A percentile compares a stretch with the other conserved stretches of the same genome.
phyloP scores from a whole-genome alignment of 2,329 filamentous ascomycete species.

The Cladosporium sp. region DNA sequence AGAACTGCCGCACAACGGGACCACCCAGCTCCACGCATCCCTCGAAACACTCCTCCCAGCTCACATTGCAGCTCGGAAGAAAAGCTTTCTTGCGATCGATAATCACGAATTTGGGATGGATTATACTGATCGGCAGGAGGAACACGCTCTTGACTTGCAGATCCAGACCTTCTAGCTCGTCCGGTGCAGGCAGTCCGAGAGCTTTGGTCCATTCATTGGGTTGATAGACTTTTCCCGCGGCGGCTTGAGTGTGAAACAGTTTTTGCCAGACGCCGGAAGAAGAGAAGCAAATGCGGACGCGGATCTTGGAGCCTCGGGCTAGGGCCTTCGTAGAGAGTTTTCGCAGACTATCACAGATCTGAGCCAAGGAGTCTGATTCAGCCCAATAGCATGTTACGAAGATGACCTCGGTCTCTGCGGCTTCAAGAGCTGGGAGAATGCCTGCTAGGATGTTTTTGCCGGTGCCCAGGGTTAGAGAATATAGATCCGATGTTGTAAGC shows the following conservation, averaged over 20 bases:
- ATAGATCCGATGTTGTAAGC: slow-evolving; percentile 31
- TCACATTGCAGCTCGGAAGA: slow-evolving; percentile 77
- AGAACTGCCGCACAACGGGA: slow-evolving; percentile 56
- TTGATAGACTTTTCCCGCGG: slow-evolving; percentile 59
- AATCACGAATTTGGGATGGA: slow-evolving; percentile 81
- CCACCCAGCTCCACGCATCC: slow-evolving; percentile 67
- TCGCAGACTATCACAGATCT: slow-evolving; percentile 55
- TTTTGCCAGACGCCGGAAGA: slow-evolving; percentile 70
- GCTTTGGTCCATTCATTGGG: slow-evolving; percentile 54
- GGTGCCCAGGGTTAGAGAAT: slow-evolving; percentile 40
- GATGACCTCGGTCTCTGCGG: slow-evolving; percentile 62
- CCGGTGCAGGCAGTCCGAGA: slow-evolving; percentile 60
- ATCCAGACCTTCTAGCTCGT: slow-evolving; percentile 57
- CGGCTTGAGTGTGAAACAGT: slow-evolving; percentile 64
- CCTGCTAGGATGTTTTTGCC: slow-evolving; percentile 40
- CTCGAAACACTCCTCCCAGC: slow-evolving; percentile 86
- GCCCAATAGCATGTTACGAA: slow-evolving; percentile 84
- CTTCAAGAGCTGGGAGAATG: slow-evolving; percentile 58
- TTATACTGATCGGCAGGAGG: slow-evolving; percentile 75
- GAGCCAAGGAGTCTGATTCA: slow-evolving; percentile 56
- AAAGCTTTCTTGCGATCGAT: slow-evolving; percentile 64
- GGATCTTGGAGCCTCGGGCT: slow-evolving; percentile 38
- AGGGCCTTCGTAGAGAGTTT: slow-evolving; percentile 52
- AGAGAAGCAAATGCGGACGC: slow-evolving; percentile 72
- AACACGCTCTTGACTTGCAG: slow-evolving; percentile 73